Base-by-base conservation (phyloP, 768 basidiomycete genomes). In the Kwoniella dendrophila region DNA sequence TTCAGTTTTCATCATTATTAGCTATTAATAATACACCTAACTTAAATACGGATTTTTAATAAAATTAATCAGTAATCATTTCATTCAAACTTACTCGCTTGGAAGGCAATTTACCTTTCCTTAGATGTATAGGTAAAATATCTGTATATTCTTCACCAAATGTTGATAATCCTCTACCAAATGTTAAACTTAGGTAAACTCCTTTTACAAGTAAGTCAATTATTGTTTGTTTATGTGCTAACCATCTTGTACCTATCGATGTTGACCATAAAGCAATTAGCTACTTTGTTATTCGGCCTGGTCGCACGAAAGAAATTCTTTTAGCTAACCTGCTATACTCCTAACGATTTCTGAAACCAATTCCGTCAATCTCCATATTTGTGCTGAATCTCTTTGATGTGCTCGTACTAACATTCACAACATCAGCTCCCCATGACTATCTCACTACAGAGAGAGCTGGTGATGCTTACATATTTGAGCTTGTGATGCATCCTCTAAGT, bases 121-220 rank as follows among this genome's bases (percentile, higher is more conserved):
- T 30, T 12, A 32, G 27, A 45, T 73, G 58, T 27, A 68, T 65
- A 4, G 77, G 75, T 27, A 71, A 44, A n/a, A 80, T 76, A 55
- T 80, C 79, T 16, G 76, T 77, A 45, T 80, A 80, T 48, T 80
- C 79, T 53, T 80, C 79, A 10, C 79, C 79, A 16, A 80, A 48
- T 3, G 79, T 79, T 56, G 75, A 75, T 0, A 51, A 55, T 1
- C 76, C 79, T 59, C 69, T 44, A 0, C 77, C 79, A 44, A 80
- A 71, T 0, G 79, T 78, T 45, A 78, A 55, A 11, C 68, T 50
- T 18, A 73, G 71, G 56, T 80, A 80, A 3, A 75, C 62, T 2
- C 71, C 59, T 34, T 68, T 62, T 12, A 75, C 68, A 2, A 72
- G 22, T 5, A 78, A 34, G 47, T 74, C 71, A 22, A 79, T 51